Evolutionary conservation across 805 yeast species (phyloP).

Genomic region (Yamadazyma nakazawae): DNA sequence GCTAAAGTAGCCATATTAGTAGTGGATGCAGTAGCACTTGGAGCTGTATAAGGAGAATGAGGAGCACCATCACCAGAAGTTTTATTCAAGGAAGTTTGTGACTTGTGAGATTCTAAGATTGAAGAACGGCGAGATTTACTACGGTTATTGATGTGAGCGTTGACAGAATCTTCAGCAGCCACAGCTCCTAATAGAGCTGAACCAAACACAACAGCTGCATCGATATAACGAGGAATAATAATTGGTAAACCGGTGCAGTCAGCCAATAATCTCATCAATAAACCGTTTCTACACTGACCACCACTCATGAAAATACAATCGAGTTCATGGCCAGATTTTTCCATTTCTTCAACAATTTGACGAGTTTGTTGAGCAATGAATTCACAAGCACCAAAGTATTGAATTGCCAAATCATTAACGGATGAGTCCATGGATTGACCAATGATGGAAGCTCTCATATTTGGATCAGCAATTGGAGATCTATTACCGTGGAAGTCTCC

Average conservation of each 20-base stretch:
- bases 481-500: conserved; percentile 97
- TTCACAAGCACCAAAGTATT: conserved; percentile 92
- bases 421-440: conserved; percentile 92
- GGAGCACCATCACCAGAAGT: conserved; percentile 33
- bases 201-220: conserved; percentile 96
- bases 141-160: conserved; percentile 29
- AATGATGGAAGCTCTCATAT: conserved; percentile 86
- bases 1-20: conserved; percentile 55
- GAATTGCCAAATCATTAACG: conserved; percentile 77
- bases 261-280: conserved; percentile 85
- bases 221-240: conserved; percentile 90
- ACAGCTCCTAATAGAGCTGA: conserved; percentile 93
- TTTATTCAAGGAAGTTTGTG: conserved; percentile 27
- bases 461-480: conserved; percentile 95
- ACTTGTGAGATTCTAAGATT: conserved; percentile 26
- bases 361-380: conserved; percentile 97
- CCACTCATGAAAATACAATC: conserved; percentile 85
- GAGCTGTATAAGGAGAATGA: conserved; percentile 73
- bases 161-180: conserved; percentile 69
- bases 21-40: conserved; percentile 70
- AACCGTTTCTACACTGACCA: conserved; percentile 92
- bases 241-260: conserved; percentile 91
- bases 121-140: conserved; percentile 38
- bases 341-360: conserved; percentile 88
- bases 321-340: conserved; percentile 71